Percentiles rank a stretch among this genome's conserved stretches.
Conservation (phyloP, 305 asterid genomes). For the Fraxinus angustifolia region DNA sequence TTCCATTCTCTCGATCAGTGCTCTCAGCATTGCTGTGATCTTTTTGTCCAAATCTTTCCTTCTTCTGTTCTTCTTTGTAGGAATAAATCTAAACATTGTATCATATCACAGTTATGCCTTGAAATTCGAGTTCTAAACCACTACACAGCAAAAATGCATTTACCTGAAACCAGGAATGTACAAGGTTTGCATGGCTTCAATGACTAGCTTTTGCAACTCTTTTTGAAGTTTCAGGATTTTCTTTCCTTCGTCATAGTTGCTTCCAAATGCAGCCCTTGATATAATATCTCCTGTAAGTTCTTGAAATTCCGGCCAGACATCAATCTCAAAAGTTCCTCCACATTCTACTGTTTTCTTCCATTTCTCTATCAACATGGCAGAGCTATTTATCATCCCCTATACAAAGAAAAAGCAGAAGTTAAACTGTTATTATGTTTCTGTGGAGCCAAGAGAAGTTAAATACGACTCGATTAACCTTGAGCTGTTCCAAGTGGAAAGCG, state of each 20-base stretch:
- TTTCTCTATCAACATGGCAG: constrained; percentile 28
- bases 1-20: constrained; percentile 38
- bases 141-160: not conserved
- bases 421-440: not conserved
- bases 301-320: constrained; percentile 45
- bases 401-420: not conserved
- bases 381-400: constrained; percentile 39
- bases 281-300: constrained; percentile 38
- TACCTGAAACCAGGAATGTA: constrained; percentile 53
- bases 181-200: constrained; percentile 38
- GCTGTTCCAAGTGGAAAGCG: constrained; percentile 44
- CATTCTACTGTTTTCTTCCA: constrained; percentile 40
- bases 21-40: constrained; percentile 44
- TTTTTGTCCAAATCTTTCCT: constrained; percentile 34
- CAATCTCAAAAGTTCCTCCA: constrained; percentile 36
- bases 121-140: not conserved
- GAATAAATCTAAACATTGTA: constrained; percentile 35
- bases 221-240: constrained; percentile 38
- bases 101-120: not conserved
- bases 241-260: constrained; percentile 35
- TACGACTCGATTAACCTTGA: constrained; percentile 30
- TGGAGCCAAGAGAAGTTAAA: not conserved
- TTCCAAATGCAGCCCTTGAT: constrained; percentile 43
- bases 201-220: constrained; percentile 38
- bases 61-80: constrained; percentile 47